Evolutionary conservation across 2,329 filamentous ascomycete species (phyloP).

Genomic region (Botrytis sinoallii): DNA sequence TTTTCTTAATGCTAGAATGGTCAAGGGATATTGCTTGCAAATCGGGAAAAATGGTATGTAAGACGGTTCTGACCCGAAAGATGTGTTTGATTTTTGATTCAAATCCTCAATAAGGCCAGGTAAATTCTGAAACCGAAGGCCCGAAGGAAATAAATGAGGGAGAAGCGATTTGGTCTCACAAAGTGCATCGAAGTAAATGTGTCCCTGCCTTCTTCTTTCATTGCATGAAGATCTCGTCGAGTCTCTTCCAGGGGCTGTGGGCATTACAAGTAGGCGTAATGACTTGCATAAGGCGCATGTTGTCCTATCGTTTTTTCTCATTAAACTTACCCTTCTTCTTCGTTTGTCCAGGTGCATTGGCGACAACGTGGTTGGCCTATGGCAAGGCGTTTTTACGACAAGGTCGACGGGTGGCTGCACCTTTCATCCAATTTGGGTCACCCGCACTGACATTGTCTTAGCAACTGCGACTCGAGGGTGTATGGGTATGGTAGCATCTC

Average conservation of each 20-base stretch:
- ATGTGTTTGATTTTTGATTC: background rate
- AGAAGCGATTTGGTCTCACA: background rate
- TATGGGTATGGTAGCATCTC: constrained; percentile 11
- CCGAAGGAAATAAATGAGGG: background rate
- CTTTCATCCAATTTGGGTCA: constrained; percentile 27
- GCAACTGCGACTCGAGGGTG: constrained; percentile 32
- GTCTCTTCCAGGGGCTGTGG: constrained; percentile 26
- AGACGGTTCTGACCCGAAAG: background rate
- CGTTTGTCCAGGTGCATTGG: constrained; percentile 34
- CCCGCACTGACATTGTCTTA: constrained; percentile 26
- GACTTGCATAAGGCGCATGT: constrained; percentile 25
- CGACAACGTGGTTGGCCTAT: constrained; percentile 36
- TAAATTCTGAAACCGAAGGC: background rate
- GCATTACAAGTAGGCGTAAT: constrained; percentile 24
- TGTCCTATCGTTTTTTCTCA: constrained; percentile 26
- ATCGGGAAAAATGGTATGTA: background rate
- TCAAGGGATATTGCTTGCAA: background rate
- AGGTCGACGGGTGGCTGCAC: constrained; percentile 29
- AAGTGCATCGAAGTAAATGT: constrained; percentile 7
- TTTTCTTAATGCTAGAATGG: background rate
- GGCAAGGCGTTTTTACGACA: constrained; percentile 28
- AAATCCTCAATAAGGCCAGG: background rate
- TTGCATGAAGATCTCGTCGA: constrained; percentile 28
- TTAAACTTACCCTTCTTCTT: constrained; percentile 23
- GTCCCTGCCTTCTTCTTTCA: background rate